These are phyloP conservation scores for Candida piceae DNA, from an alignment of 805 yeast genomes.

Conservation along the genomic window DNA sequence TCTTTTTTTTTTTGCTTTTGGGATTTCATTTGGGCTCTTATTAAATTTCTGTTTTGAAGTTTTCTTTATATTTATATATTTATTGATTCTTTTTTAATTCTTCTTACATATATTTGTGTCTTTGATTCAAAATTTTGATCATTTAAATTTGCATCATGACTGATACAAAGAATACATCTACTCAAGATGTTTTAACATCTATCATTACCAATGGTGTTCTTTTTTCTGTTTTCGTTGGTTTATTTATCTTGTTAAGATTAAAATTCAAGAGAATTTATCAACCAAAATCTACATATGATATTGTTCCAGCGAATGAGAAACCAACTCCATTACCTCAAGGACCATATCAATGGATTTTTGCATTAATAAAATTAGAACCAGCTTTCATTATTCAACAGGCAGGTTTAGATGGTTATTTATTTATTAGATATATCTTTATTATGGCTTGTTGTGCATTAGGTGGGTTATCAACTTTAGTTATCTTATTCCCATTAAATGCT, in stretches of 20 bases:
- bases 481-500: slow-evolving; percentile 82
- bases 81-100: too few species aligned
- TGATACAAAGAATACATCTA: slow-evolving; percentile 43
- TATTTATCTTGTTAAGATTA: slow-evolving; percentile 64
- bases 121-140: too few species aligned
- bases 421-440: slow-evolving; percentile 67
- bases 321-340: slow-evolving; percentile 75
- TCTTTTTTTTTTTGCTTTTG: too few species aligned
- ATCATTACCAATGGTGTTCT: slow-evolving; percentile 62
- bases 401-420: slow-evolving; percentile 93
- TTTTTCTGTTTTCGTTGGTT: slow-evolving; percentile 53
- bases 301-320: slow-evolving; percentile 52
- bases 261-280: slow-evolving; percentile 71
- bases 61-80: too few species aligned
- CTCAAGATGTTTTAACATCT: slow-evolving; percentile 71
- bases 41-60: too few species aligned
- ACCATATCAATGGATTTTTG: slow-evolving; percentile 62
- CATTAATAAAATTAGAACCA: slow-evolving; percentile 61
- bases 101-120: too few species aligned
- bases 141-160: slow-evolving; percentile 16
- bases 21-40: too few species aligned
- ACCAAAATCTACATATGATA: slow-evolving; percentile 66
- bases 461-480: slow-evolving; percentile 55
- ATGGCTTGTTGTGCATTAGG: slow-evolving; percentile 49
- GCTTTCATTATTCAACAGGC: slow-evolving; percentile 77